Evolutionary conservation across 129 eudicot species (phyloP).

Genomic region (Lactuca saligna): DNA sequence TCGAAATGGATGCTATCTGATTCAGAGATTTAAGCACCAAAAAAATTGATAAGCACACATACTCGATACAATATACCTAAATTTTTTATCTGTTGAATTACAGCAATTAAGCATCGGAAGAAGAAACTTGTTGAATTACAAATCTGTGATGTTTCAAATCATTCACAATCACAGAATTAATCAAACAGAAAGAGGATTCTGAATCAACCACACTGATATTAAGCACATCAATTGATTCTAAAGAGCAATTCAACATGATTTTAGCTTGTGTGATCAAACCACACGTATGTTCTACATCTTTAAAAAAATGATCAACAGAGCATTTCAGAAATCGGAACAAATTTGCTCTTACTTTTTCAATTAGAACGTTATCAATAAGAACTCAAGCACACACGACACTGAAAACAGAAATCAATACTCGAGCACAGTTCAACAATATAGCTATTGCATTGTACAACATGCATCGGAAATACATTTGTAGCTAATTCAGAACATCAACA

Average conservation of each 20-base stretch:
- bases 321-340: not conserved
- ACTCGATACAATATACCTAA: not conserved
- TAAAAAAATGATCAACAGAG: too few species aligned
- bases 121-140: not conserved
- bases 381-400: not conserved
- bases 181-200: too few species aligned
- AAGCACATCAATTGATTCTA: too few species aligned
- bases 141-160: not conserved
- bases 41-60: not conserved
- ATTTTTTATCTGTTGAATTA: not conserved
- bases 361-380: not conserved
- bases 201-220: too few species aligned
- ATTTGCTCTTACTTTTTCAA: too few species aligned
- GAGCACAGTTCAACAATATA: not conserved
- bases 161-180: too few species aligned
- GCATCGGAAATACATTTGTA: not conserved
- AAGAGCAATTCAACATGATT: too few species aligned
- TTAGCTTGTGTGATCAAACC: too few species aligned
- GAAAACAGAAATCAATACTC: not conserved
- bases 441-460: not conserved
- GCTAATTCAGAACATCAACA: not conserved
- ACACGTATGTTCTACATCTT: too few species aligned
- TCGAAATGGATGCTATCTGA: slow-evolving; percentile 10
- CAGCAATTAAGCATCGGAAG: not conserved
- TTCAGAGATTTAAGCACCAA: not conserved